These are phyloP conservation scores for Pythium folliculosum DNA, from an alignment of 352 stramenopile species.

Conservation along the genomic window DNA sequence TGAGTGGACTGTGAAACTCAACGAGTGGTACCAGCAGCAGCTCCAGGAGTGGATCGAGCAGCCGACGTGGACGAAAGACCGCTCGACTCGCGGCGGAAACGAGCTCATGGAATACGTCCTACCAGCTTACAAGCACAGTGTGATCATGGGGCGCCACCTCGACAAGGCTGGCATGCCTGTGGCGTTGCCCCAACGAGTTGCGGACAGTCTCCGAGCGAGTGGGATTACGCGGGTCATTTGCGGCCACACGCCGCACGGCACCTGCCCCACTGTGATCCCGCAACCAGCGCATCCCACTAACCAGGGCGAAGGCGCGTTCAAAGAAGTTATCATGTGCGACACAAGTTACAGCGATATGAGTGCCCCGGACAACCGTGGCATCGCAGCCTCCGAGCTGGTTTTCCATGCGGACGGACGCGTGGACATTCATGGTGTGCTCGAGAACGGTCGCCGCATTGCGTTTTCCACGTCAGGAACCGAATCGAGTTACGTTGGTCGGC, in stretches of 20 bases:
- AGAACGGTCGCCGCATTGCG: constrained; percentile 45
- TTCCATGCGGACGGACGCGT: constrained; percentile 55
- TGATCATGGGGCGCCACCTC: constrained; percentile 76
- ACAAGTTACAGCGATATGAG: constrained; percentile 90
- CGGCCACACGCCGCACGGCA: constrained; percentile 92
- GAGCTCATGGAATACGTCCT: constrained; percentile 76
- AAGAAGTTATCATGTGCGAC: constrained; percentile 91
- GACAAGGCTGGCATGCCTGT: constrained; percentile 78
- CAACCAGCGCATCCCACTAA: constrained; percentile 29
- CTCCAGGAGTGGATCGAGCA: constrained; percentile 76
- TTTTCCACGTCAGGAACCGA: constrained; percentile 45
- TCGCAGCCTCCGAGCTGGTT: constrained; percentile 75
- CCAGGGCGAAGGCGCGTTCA: constrained; percentile 28
- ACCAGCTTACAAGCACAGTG: constrained; percentile 54
- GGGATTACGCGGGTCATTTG: constrained; percentile 87
- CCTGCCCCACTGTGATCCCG: constrained; percentile 87
- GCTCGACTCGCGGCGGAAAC: constrained; percentile 54
- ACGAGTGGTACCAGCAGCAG: constrained; percentile 77
- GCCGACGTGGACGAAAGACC: constrained; percentile 76
- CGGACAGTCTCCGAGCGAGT: constrained; percentile 56
- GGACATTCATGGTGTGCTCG: constrained; percentile 55
- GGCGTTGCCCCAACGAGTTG: constrained; percentile 43
- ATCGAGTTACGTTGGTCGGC: constrained; percentile 37
- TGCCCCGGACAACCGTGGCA: constrained; percentile 74
- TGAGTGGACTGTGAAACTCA: constrained; percentile 78